Percentiles rank a stretch among this genome's conserved stretches.
These are phyloP conservation scores for Cynara cardunculus DNA, from an alignment of 129 eudicot genomes.

Conservation along the genomic window DNA sequence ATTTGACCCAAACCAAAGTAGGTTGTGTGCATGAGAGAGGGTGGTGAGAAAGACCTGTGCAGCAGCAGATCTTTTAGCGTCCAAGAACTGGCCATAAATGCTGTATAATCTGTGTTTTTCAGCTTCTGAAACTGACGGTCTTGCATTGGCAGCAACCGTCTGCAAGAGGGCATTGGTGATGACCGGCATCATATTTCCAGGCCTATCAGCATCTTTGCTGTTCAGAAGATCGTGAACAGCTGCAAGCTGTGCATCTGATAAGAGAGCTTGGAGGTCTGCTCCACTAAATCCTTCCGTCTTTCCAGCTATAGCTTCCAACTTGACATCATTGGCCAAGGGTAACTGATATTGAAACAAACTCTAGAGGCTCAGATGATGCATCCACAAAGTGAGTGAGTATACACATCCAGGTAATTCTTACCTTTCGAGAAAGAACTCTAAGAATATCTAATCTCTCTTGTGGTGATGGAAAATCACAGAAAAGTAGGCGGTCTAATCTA, in stretches of 20 bases:
- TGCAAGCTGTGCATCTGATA: slow-evolving; percentile 91
- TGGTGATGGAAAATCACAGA: slow-evolving; percentile 88
- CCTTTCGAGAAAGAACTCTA: slow-evolving; percentile 83
- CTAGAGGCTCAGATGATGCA: neutral
- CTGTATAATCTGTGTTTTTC: slow-evolving; percentile 74
- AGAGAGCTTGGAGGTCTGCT: slow-evolving; percentile 95
- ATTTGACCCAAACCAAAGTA: neutral
- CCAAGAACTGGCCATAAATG: slow-evolving; percentile 85
- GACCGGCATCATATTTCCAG: slow-evolving; percentile 54
- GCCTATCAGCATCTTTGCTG: slow-evolving; percentile 39
- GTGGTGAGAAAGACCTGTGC: slow-evolving; percentile 61
- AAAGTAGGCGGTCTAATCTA: slow-evolving; percentile 82
- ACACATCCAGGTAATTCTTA: slow-evolving; percentile 4
- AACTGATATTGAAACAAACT: slow-evolving; percentile 38
- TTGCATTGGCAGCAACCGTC: slow-evolving; percentile 58
- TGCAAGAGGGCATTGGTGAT: slow-evolving; percentile 52
- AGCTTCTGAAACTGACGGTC: slow-evolving; percentile 87
- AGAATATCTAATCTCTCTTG: slow-evolving; percentile 85
- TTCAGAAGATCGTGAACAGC: slow-evolving; percentile 76
- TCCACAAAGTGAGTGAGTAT: neutral
- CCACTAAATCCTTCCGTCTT: slow-evolving; percentile 92
- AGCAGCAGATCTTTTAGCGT: slow-evolving; percentile 69
- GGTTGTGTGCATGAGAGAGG: slow-evolving; percentile 14
- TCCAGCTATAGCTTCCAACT: slow-evolving; percentile 52
- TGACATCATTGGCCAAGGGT: slow-evolving; percentile 70